Evolutionary conservation across 345 rosid species (phyloP), one percentile per base, ranked within the genome.

Genomic region (Syzygium jambos): DNA sequence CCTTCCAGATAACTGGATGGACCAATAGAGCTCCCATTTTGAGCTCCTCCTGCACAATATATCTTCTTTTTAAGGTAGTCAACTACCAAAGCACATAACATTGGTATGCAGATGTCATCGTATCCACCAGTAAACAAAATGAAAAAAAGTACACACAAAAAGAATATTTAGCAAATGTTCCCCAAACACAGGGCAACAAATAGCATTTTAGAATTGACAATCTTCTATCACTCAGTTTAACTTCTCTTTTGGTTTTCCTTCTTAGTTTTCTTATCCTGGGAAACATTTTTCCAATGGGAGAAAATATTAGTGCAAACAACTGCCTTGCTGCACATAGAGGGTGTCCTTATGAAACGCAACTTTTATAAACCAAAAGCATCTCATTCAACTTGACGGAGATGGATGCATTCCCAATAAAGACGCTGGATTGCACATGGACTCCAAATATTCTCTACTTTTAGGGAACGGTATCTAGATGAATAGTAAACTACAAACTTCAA

Each of bases 1-100:
- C 98, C 99, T 91, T 98, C 99, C 85, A 94, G 87, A 90, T 95
- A 95, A 90, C 94, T 89, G 27, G 93, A 91, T 78, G 92, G 89
- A 54, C 94, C 91, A 78, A 89, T 86, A 84, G 90, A 87, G 89
- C 89, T 91, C 87, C 93, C 93, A 85, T 90, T 91, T 90, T 92
- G 98, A 84, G 91, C 90, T 89, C 95, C 97, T 89, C 95, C 98
- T 94, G 92, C 91, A 91, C 53, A 87, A 52, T 85, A 19, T 17
- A 73, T 73, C 80, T 73, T 34, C 49, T 19, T 73, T 34, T 73
- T 34, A 68, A 46, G 46, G 25, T 34, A 73, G 80, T 46, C 80
- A 73, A 73, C 46, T 73, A 34, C 46, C 46, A 73, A 34, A 34
- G 49, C 46, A 34, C 23, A 73, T 68, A 73, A 73, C 80, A 73